A percentile compares a stretch with the other conserved stretches of the same genome.
Evolutionary conservation across 495 filamentous ascomycete species (phyloP).

Genomic region (Xylaria venustula): DNA sequence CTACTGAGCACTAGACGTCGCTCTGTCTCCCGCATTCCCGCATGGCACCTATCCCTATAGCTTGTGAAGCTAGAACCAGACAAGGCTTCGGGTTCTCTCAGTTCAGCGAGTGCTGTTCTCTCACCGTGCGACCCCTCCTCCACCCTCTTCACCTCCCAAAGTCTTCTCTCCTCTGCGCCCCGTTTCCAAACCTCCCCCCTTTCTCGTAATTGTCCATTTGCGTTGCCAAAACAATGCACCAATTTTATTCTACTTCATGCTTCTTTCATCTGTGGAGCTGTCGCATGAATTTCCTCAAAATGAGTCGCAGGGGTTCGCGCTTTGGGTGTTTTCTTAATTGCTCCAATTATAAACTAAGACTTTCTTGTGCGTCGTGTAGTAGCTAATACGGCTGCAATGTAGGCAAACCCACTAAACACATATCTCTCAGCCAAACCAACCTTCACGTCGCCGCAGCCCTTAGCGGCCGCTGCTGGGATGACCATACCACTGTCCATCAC

Average conservation of each 20-base stretch:
- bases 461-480: slow-evolving; percentile 89
- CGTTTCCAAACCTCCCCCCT: too few relatives aligned
- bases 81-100: not conserved
- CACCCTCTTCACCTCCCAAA: not conserved
- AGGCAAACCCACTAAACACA: slow-evolving; percentile 95
- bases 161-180: not conserved
- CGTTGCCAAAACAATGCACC: slow-evolving; percentile 9
- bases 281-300: slow-evolving; percentile 26
- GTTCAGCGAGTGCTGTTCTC: not conserved
- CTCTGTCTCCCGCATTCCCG: not conserved
- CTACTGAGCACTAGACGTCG: not conserved
- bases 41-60: not conserved
- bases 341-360: slow-evolving; percentile 17
- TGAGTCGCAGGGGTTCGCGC: slow-evolving; percentile 21
- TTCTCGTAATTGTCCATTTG: not conserved
- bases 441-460: slow-evolving; percentile 86
- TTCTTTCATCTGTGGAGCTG: slow-evolving; percentile 18
- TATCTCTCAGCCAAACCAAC: slow-evolving; percentile 86
- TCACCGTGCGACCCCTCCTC: not conserved
- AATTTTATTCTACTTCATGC: not conserved
- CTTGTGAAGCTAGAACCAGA: not conserved
- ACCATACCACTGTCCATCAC: slow-evolving; percentile 97
- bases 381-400: slow-evolving; percentile 46
- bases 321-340: slow-evolving; percentile 18
- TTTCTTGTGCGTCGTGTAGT: slow-evolving; percentile 29